These are phyloP conservation scores for Quercus mongolica DNA, from an alignment of 306 rosid species.

Conservation along the genomic window DNA sequence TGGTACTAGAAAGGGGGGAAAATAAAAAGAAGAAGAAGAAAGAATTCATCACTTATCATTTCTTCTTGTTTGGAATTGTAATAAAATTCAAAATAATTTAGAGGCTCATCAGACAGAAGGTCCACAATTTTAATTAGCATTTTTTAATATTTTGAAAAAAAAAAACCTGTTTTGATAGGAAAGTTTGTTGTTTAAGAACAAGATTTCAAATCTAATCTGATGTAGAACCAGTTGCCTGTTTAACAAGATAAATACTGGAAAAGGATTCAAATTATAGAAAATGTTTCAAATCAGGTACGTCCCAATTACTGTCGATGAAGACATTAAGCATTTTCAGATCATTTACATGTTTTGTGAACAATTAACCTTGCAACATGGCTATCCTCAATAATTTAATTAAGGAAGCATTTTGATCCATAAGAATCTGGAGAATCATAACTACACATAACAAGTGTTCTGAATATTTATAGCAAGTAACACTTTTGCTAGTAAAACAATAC, in stretches of 20 bases:
- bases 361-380: not conserved
- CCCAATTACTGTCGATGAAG: not conserved
- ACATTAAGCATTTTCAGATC: not conserved
- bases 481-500: not conserved
- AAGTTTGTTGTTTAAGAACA: not conserved
- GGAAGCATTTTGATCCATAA: not conserved
- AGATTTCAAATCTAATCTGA: not conserved
- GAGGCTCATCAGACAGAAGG: not conserved
- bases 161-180: not conserved
- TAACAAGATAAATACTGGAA: not conserved
- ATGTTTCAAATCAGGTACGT: not conserved
- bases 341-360: not conserved
- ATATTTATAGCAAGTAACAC: not conserved
- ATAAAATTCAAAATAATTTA: not conserved
- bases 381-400: not conserved
- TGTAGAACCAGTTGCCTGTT: not conserved
- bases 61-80: too few relatives aligned
- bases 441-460: not conserved
- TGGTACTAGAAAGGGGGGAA: too few relatives aligned
- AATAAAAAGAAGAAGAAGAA: too few relatives aligned
- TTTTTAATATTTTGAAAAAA: not conserved
- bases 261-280: not conserved
- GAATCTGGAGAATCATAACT: not conserved
- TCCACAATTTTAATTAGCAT: not conserved
- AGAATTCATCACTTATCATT: too few relatives aligned